Evolutionary conservation across 768 basidiomycete species (phyloP).

Genomic region (Filobasidium wieringae): DNA sequence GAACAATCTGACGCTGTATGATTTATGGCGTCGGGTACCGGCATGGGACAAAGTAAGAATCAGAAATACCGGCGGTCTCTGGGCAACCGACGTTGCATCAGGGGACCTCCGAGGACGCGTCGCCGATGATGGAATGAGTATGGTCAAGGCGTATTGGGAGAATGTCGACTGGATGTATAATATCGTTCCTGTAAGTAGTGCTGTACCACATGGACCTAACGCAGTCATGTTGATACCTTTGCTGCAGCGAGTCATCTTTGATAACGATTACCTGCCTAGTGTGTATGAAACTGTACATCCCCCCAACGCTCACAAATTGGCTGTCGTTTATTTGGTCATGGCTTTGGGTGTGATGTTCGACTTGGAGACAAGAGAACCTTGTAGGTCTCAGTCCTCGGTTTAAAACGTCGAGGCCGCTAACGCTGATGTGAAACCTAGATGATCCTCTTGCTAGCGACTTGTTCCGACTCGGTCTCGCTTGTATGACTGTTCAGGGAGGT

Average conservation of each 20-base stretch:
- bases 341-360: conserved; percentile 36
- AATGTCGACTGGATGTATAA: conserved; percentile 35
- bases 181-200: conserved; percentile 20
- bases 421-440: conserved; percentile 12
- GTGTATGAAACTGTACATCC: conserved; percentile 23
- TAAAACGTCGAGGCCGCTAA: neutral
- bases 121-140: conserved; percentile 2
- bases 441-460: conserved; percentile 28
- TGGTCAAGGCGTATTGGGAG: conserved; percentile 31
- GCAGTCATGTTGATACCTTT: neutral
- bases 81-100: neutral
- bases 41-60: conserved; percentile 31
- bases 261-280: conserved; percentile 25
- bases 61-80: neutral
- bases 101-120: neutral
- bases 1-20: conserved; percentile 14
- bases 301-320: conserved; percentile 35
- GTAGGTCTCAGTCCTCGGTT: conserved; percentile 26
- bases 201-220: neutral
- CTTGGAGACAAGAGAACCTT: conserved; percentile 25
- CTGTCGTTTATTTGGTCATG: conserved; percentile 36
- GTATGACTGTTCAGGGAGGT: conserved; percentile 23
- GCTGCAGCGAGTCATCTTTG: conserved; percentile 23
- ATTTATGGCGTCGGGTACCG: conserved; percentile 23
- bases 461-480: conserved; percentile 29